Evolutionary conservation across 257 asterid species (phyloP).

Genomic region (Catharanthus roseus): DNA sequence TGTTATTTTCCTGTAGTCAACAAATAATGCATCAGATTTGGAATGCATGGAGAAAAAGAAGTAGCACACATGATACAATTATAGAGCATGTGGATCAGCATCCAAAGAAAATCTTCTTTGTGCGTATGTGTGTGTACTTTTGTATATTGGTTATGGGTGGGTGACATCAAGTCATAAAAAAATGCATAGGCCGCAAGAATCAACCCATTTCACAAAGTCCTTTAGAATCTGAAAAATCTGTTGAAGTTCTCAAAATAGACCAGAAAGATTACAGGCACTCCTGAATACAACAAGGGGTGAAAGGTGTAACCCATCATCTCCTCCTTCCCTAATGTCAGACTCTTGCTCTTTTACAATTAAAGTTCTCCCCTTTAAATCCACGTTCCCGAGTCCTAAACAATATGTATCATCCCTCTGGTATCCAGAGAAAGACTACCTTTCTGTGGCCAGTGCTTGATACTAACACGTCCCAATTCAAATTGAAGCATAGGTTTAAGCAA

Average conservation of each 20-base stretch:
- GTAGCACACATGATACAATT: not conserved
- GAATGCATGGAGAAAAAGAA: not conserved
- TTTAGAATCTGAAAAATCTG: not conserved
- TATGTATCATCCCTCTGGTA: not conserved
- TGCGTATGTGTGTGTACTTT: not conserved
- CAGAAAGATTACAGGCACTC: not conserved
- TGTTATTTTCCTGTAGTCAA: conserved; percentile 76
- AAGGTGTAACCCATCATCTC: not conserved
- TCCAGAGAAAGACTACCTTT: not conserved
- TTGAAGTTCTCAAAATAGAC: not conserved
- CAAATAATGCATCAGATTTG: conserved; percentile 11
- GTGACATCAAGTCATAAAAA: too few species aligned
- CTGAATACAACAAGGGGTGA: not conserved
- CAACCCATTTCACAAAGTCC: not conserved
- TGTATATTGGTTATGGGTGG: not conserved
- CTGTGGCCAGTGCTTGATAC: not conserved
- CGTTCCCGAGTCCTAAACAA: not conserved
- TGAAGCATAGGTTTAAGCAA: too few species aligned
- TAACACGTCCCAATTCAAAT: not conserved
- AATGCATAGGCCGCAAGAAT: not conserved
- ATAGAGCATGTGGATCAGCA: not conserved
- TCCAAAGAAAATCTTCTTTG: not conserved
- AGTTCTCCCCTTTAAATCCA: not conserved
- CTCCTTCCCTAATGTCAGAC: not conserved
- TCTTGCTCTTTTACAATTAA: not conserved